Evolutionary conservation across 192 early-diverging fungal genomes (phyloP).

Genomic region (Radiomyces spectabilis): DNA sequence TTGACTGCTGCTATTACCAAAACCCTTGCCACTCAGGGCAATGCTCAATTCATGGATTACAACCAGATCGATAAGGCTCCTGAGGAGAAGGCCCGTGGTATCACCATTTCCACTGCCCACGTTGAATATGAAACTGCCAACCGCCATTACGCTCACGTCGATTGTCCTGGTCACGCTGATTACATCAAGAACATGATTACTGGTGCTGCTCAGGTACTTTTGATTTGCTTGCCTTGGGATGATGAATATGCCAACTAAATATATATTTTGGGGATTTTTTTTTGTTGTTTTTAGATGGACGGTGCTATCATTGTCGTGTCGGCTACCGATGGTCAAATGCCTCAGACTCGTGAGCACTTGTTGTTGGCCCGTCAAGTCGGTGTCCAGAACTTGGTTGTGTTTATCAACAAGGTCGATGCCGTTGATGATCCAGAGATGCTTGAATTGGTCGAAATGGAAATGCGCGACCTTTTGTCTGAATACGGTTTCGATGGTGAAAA

Average conservation of each 20-base stretch:
- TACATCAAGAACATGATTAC: constrained; percentile 99
- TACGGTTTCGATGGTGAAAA: constrained; percentile 93
- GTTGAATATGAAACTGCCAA: constrained; percentile 91
- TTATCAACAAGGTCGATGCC: constrained; percentile 98
- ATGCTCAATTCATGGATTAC: constrained; percentile 92
- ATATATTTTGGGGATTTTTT: background rate
- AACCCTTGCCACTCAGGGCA: constrained; percentile 72
- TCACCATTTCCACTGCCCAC: constrained; percentile 95
- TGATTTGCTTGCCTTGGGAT: no score
- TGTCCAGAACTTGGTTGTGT: constrained; percentile 87
- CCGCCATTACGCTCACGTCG: constrained; percentile 94
- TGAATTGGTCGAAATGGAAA: constrained; percentile 98
- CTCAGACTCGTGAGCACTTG: constrained; percentile 97
- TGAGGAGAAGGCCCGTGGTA: constrained; percentile 96
- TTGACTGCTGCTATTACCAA: constrained; percentile 98
- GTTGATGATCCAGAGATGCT: constrained; percentile 96
- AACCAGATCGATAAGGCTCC: constrained; percentile 97
- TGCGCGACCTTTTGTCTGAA: constrained; percentile 87
- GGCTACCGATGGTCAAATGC: constrained; percentile 97
- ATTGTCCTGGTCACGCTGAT: constrained; percentile 98
- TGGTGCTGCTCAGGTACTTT: constrained; percentile 93
- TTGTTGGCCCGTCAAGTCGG: constrained; percentile 95
- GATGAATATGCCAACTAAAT: no score
- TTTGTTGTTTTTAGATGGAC: constrained; percentile 60
- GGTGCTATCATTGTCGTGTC: constrained; percentile 98